Base-by-base conservation (phyloP, 306 rosid genomes). In the Castanospermum australe region DNA sequence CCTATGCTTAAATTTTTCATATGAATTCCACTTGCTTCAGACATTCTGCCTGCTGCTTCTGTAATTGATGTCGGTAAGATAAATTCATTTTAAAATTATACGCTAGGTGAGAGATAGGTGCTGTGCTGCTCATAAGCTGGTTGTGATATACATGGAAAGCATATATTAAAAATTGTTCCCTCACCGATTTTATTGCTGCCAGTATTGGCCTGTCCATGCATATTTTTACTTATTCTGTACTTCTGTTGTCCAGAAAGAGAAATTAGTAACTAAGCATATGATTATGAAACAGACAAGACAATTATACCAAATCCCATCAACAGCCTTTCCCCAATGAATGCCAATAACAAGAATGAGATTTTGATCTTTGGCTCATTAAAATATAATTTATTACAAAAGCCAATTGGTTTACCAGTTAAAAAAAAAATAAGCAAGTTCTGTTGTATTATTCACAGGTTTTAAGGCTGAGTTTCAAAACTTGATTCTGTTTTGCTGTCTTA, bases 191-290 rank as follows among this genome's bases (percentile, higher is more conserved):
- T 93, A 75, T 22, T 82, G 71, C 68, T 55, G 70, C 84, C 81
- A 77, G 79, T 68, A 59, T 55, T 91, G 38, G 86, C 61, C 74
- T 91, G 98, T 56, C 95, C 96, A 39, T 87, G 90, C 79, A 87
- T 78, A 78, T 79, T 88, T 85, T 84, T 92, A 83, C 96, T 90
- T 45, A 93, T 91, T 85, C 98, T 93, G 76, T 92, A 93, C 80
- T 93, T 93, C 97, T 93, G 92, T 52, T 73, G 51, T 39, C 63
- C 79, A 70, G 28, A 80, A 51, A 35, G 56, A 20, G 22, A 51
- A 76, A 52, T 51, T 67, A 69, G 64, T 66, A 67, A 42, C 59
- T 42, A 63, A 56, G 7, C 13, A 54, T 11, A 61, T 22, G 4
- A 14, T 64, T 5, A 24, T 32, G 4, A 15, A 15, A 52, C 39